Evolutionary conservation across 768 basidiomycete species (phyloP).

Genomic region (Boletus sp.): DNA sequence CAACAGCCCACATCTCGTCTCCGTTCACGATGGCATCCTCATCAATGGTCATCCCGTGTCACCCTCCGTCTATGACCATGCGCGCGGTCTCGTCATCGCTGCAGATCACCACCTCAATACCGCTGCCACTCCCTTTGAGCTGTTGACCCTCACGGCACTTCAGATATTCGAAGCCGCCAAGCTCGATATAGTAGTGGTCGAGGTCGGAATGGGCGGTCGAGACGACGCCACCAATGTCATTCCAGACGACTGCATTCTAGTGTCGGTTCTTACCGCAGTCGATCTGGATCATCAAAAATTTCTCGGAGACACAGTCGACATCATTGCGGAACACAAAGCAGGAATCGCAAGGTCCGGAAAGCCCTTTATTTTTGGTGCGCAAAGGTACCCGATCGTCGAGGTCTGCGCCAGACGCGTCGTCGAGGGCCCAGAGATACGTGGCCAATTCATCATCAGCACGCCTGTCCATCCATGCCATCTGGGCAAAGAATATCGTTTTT

Average conservation of each 20-base stretch:
- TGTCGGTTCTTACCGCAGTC: constrained; percentile 82
- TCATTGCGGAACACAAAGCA: constrained; percentile 82
- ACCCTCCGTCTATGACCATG: constrained; percentile 43
- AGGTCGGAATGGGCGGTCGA: constrained; percentile 94
- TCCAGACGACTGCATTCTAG: constrained; percentile 62
- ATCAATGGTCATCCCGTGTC: constrained; percentile 60
- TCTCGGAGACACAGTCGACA: constrained; percentile 70
- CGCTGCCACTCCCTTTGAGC: constrained; percentile 73
- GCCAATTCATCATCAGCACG: constrained; percentile 37
- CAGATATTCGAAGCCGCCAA: constrained; percentile 62
- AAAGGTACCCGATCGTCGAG: constrained; percentile 52
- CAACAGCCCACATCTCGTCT: constrained; percentile 90
- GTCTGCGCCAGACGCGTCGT: constrained; percentile 44
- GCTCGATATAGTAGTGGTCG: constrained; percentile 84
- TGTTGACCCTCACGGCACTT: constrained; percentile 81
- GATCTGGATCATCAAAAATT: constrained; percentile 94
- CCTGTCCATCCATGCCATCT: constrained; percentile 37
- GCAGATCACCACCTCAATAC: constrained; percentile 44
- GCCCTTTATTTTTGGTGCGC: constrained; percentile 67
- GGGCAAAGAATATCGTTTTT: constrained; percentile 35
- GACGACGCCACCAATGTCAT: constrained; percentile 93
- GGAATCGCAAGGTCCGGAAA: constrained; percentile 66
- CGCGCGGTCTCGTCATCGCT: constrained; percentile 47
- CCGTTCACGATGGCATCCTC: constrained; percentile 71
- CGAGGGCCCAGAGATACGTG: constrained; percentile 35